phyloP scores from a whole-genome alignment of 768 basidiomycete genomes.

The Russula dissimulans region DNA sequence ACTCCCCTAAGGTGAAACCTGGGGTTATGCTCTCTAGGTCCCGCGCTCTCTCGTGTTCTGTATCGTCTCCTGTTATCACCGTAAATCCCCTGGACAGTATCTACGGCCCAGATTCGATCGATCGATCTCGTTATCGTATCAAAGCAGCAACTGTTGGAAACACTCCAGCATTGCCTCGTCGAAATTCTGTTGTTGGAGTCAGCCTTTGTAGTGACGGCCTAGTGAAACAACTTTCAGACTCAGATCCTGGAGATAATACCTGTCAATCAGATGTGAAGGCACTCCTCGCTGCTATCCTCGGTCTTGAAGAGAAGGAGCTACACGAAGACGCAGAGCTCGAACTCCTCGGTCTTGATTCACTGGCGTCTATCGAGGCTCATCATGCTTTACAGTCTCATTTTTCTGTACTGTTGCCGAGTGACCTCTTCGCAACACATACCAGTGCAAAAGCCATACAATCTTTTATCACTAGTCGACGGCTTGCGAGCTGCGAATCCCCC shows the following conservation, averaged over 20 bases:
- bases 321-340: slow-evolving; percentile 39
- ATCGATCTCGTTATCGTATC: background rate
- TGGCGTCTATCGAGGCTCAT: slow-evolving; percentile 53
- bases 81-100: background rate
- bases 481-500: background rate
- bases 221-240: slow-evolving; percentile 5
- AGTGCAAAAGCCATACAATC: slow-evolving; percentile 34
- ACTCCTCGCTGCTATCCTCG: slow-evolving; percentile 40
- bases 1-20: background rate
- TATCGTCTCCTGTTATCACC: background rate
- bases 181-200: background rate
- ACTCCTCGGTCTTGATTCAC: slow-evolving; percentile 51
- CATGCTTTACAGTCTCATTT: slow-evolving; percentile 38
- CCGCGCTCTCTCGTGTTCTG: background rate
- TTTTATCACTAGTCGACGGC: slow-evolving; percentile 21
- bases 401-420: slow-evolving; percentile 34
- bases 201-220: background rate
- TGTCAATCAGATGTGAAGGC: slow-evolving; percentile 25
- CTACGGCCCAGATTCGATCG: background rate
- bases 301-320: slow-evolving; percentile 30
- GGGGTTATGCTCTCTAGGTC: background rate
- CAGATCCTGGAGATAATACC: slow-evolving; percentile 4
- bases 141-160: background rate
- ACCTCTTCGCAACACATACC: slow-evolving; percentile 33
- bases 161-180: background rate